Base-by-base conservation (phyloP, 1,139 yeast species). In the Saccharomyces pastorianus region DNA sequence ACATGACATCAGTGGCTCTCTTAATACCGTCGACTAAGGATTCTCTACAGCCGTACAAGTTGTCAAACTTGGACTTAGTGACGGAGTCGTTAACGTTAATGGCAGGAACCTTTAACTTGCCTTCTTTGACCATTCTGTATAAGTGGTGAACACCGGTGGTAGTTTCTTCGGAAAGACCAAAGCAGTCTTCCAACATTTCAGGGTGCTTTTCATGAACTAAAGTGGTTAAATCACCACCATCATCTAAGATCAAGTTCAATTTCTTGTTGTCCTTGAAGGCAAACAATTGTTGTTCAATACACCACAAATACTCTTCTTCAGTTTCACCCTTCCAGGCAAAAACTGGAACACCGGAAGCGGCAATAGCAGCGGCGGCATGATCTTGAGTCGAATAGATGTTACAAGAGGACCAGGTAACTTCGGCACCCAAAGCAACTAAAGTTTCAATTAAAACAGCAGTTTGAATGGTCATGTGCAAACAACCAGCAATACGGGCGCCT, bases 311-410 rank as follows among this genome's bases (percentile, higher is more conserved):
- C 81, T 93, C 99, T 81, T 93, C 99, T 77, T 93, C 99, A 76
- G 99, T 89, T 83, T 93, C 99, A 74, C 99, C 99, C 84, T 93
- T 93, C 99, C 99, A 95, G 71, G 99, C 99, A 69, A 90, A 95
- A 64, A 95, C 99, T 73, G 99, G 99, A 59, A 93, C 95, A 79
- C 99, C 99, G 67, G 97, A 78, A 68, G 99, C 99, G 68, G 99
- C 99, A 76, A 95, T 93, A 70, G 99, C 99, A 71, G 99, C 98
- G 71, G 99, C 99, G 67, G 98, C 98, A 75, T 93, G 98, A 78
- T 93, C 99, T 81, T 93, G 99, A 64, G 99, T 93, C 67, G 98
- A 93, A 87, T 89, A 93, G 71, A 93, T 93, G 96, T 93, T 93
- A 84, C 99, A 93, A 53, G 98, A 91, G 63, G 96, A 83, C 99